Base-by-base conservation (phyloP, 306 rosid genomes). In the Acacia confusa region DNA sequence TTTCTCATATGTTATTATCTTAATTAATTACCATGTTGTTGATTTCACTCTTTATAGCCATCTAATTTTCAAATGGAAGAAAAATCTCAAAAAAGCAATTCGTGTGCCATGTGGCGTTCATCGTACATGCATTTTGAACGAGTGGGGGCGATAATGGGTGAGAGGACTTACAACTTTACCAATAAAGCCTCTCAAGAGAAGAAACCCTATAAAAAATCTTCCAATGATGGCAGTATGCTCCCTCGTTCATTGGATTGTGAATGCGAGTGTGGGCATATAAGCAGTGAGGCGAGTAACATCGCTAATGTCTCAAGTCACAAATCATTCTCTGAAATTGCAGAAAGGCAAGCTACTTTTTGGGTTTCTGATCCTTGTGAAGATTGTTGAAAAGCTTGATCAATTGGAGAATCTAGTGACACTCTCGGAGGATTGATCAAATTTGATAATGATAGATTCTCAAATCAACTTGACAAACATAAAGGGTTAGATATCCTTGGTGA, bases 221-320 rank as follows among this genome's bases (percentile, higher is more conserved):
- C 44, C 16, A 40, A 36, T 41, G 72, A 72, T 65, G 65, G 28
- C 24, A 24, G 50, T 75, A 24, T 52, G 30, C 75, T 73, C 52
- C 76, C 79, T 63, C 66, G 38, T 79, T 82, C 70, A 7, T 30
- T 44, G 57, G 78, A 67, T 74, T 68, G 70, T 12, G 30, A n/a
- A 48, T 66, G 60, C 74, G 69, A 74, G 9, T 32, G 79, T 47
- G 12, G 67, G 50, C 32, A n/a, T 34, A 44, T 66, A 32, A 72
- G 74, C 79, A 79, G 36, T 19, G 79, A 75, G 79, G 60, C 57
- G 24, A 79, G 58, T 63, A 50, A 75, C 52, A 15, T 82, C 17
- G 48, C 43, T 22, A 63, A 47, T 20, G 64, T 32, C 41, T 63
- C 19, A 30, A 58, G 43, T 77, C 75, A 19, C 11, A 38, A 76